These are phyloP conservation scores for Podila horticola DNA, from an alignment of 192 early-diverging fungal species.

Conservation along the genomic window DNA sequence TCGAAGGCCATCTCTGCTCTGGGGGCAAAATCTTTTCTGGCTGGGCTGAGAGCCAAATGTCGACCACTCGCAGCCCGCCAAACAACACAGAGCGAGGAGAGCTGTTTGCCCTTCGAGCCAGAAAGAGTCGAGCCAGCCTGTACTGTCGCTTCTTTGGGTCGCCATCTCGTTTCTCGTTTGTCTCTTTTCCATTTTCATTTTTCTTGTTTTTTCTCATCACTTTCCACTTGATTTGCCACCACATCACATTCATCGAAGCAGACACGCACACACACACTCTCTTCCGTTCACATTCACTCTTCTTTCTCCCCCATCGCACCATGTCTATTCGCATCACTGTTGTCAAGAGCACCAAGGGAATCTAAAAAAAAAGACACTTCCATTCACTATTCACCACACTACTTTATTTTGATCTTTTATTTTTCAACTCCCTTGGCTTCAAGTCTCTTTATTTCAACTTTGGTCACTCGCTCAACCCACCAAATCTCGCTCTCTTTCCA, in stretches of 20 bases:
- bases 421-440: background rate
- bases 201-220: background rate
- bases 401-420: background rate
- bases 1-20: too few relatives aligned
- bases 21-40: background rate
- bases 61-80: background rate
- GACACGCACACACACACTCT: background rate
- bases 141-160: background rate
- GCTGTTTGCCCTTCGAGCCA: too few relatives aligned
- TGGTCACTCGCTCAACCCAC: background rate
- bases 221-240: background rate
- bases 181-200: background rate
- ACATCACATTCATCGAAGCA: background rate
- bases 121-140: too few relatives aligned
- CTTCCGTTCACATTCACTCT: background rate
- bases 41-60: background rate
- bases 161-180: background rate
- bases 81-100: too few relatives aligned
- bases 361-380: constrained; percentile 20
- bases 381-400: background rate
- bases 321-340: constrained; percentile 18
- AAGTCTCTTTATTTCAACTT: background rate
- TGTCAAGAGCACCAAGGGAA: constrained; percentile 30
- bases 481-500: background rate
- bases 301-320: background rate